Conservation (phyloP, 495 filamentous ascomycete genomes). For the Penicillium coprophilum region DNA sequence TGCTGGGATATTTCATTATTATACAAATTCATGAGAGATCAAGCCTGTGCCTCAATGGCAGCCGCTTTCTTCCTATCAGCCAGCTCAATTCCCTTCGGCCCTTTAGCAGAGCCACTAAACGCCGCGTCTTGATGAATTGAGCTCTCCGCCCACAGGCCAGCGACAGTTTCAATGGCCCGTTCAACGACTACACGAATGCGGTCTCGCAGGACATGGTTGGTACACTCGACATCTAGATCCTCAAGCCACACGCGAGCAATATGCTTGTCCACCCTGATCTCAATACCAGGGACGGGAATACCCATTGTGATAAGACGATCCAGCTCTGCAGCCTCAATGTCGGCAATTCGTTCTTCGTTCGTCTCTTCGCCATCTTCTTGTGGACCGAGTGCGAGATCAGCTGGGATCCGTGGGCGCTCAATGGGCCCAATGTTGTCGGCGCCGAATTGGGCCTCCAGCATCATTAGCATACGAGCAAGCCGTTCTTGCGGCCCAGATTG, state of each 20-base stretch:
- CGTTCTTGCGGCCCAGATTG: conserved; percentile 69
- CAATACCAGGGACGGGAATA: conserved; percentile 83
- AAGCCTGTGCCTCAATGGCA: conserved; percentile 32
- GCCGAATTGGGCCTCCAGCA: conserved; percentile 96
- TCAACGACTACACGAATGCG: conserved; percentile 87
- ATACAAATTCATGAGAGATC: conserved; percentile 21
- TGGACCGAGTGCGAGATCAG: conserved; percentile 41
- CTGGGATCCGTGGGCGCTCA: conserved; percentile 58
- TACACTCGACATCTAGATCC: conserved; percentile 83
- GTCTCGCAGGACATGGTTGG: conserved; percentile 68
- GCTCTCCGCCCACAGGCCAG: conserved; percentile 62
- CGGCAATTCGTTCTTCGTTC: conserved; percentile 48
- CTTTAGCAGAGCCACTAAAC: conserved; percentile 22
- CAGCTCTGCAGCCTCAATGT: conserved; percentile 60
- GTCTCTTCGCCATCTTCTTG: conserved; percentile 37
- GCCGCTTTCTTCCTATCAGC: conserved; percentile 21
- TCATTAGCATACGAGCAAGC: conserved; percentile 82
- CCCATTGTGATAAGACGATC: conserved; percentile 73
- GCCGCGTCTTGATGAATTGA: conserved; percentile 25
- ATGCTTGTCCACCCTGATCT: conserved; percentile 85
- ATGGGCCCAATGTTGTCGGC: conserved; percentile 67
- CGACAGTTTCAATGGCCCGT: conserved; percentile 85
- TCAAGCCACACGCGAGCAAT: conserved; percentile 90
- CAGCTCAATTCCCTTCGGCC: conserved; percentile 13
- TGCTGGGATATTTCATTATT: conserved; percentile 18